A percentile compares a stretch with the other conserved stretches of the same genome.
Conservation (phyloP, 176 grass and related monocot species). For the Hyparrhenia diplandra region DNA sequence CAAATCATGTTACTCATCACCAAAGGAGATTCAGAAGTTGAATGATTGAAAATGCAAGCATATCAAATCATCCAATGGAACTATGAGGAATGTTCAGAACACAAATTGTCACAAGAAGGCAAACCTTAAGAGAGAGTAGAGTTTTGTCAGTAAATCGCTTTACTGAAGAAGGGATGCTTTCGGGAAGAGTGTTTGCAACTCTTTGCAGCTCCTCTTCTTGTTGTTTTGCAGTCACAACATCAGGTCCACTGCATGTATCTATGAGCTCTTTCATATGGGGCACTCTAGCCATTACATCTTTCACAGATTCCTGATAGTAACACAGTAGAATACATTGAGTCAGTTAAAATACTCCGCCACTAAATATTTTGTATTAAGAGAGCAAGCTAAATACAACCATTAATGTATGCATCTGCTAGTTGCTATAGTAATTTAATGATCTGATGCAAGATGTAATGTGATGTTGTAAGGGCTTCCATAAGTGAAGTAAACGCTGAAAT, state of each 20-base stretch:
- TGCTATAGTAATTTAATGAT: neutral
- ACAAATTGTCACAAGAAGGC: conserved; percentile 23
- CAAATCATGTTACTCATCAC: neutral
- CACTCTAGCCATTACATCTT: conserved; percentile 55
- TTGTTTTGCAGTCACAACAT: conserved; percentile 78
- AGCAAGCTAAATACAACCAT: neutral
- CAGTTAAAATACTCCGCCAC: conserved; percentile 4
- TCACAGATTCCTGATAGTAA: conserved; percentile 56
- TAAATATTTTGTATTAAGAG: neutral
- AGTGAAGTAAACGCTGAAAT: neutral
- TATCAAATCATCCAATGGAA: neutral
- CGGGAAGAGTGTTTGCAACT: conserved; percentile 75
- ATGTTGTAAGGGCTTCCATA: neutral
- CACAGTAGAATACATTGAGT: neutral
- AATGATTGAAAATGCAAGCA: neutral
- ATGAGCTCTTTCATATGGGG: conserved; percentile 68
- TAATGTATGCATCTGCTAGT: neutral
- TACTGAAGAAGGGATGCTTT: conserved; percentile 66
- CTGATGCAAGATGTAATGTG: neutral
- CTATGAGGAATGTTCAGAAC: neutral
- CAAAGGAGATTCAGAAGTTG: neutral
- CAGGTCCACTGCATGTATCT: conserved; percentile 69
- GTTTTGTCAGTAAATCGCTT: conserved; percentile 75
- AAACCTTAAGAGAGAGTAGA: conserved; percentile 75
- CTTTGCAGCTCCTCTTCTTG: conserved; percentile 77